Conservation (phyloP, 495 filamentous ascomycete genomes). For the Cenococcum geophilum region DNA sequence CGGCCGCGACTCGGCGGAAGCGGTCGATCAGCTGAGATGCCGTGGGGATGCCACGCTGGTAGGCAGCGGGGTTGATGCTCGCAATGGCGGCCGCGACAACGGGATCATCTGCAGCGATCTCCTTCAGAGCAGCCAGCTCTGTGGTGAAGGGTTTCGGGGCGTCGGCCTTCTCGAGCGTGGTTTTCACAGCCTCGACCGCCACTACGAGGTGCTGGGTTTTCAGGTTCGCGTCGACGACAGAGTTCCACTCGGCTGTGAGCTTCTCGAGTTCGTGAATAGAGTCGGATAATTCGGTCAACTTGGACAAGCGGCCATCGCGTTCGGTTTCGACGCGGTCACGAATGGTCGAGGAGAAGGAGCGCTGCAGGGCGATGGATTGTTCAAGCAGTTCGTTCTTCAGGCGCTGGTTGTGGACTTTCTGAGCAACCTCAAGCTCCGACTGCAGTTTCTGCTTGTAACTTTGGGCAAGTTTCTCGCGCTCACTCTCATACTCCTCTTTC, state of each 20-base stretch:
- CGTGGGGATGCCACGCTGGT: conserved; percentile 85
- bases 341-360: conserved; percentile 70
- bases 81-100: conserved; percentile 87
- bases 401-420: conserved; percentile 70
- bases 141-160: conserved; percentile 77
- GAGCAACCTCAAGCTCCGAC: conserved; percentile 65
- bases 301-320: conserved; percentile 77
- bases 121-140: conserved; percentile 90
- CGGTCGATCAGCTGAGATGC: conserved; percentile 81
- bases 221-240: conserved; percentile 80
- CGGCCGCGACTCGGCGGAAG: conserved; percentile 87
- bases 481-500: conserved; percentile 82
- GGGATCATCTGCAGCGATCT: conserved; percentile 72
- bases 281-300: conserved; percentile 69
- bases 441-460: conserved; percentile 74
- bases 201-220: conserved; percentile 93
- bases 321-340: conserved; percentile 80
- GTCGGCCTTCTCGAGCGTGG: conserved; percentile 65
- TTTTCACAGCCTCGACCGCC: conserved; percentile 79
- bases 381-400: conserved; percentile 80
- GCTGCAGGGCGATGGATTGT: conserved; percentile 82
- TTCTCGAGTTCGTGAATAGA: conserved; percentile 75
- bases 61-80: conserved; percentile 87
- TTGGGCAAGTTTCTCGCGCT: conserved; percentile 67
- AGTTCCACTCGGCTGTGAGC: conserved; percentile 76